A percentile compares a stretch with the other conserved stretches of the same genome.
phyloP scores from a whole-genome alignment of 2,329 filamentous ascomycete species.

The Fusarium phyllophilum region DNA sequence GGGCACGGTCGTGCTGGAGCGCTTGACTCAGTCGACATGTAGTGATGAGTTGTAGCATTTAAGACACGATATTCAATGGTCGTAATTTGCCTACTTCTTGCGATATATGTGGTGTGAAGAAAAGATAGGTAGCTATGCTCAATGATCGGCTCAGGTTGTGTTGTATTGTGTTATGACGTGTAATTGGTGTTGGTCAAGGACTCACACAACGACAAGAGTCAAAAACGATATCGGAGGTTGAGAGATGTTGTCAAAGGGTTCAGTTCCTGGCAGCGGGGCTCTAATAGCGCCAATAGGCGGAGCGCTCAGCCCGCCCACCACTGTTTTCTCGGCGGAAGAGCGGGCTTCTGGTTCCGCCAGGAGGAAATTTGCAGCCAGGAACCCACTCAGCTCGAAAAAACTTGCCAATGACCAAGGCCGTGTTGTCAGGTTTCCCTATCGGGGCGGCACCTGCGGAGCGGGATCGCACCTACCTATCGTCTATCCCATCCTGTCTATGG shows the following conservation, averaged over 20 bases:
- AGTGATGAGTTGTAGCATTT: neutral
- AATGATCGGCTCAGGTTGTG: neutral
- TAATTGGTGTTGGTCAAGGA: slow-evolving; percentile 32
- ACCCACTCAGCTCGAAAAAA: slow-evolving; percentile 32
- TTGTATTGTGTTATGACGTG: slow-evolving; percentile 5
- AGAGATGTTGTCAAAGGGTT: slow-evolving; percentile 23
- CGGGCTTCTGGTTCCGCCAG: slow-evolving; percentile 26
- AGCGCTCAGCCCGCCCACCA: slow-evolving; percentile 21
- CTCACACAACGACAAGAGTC: neutral
- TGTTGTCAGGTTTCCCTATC: slow-evolving; percentile 36
- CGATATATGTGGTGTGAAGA: neutral
- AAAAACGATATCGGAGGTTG: slow-evolving; percentile 38
- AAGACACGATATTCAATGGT: too few species aligned
- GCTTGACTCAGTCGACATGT: slow-evolving; percentile 14
- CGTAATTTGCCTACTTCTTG: neutral
- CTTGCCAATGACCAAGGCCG: slow-evolving; percentile 42
- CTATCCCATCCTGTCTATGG: neutral
- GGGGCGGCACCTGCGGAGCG: slow-evolving; percentile 24
- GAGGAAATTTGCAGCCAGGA: slow-evolving; percentile 7
- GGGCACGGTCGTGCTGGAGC: neutral
- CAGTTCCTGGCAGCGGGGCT: slow-evolving; percentile 32
- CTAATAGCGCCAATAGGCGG: slow-evolving; percentile 14
- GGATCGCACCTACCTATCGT: slow-evolving; percentile 11
- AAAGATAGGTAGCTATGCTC: neutral
- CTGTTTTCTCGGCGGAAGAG: slow-evolving; percentile 11